These are phyloP conservation scores for Gynandropsis gynandra DNA, from an alignment of 345 rosid species.

Conservation along the genomic window DNA sequence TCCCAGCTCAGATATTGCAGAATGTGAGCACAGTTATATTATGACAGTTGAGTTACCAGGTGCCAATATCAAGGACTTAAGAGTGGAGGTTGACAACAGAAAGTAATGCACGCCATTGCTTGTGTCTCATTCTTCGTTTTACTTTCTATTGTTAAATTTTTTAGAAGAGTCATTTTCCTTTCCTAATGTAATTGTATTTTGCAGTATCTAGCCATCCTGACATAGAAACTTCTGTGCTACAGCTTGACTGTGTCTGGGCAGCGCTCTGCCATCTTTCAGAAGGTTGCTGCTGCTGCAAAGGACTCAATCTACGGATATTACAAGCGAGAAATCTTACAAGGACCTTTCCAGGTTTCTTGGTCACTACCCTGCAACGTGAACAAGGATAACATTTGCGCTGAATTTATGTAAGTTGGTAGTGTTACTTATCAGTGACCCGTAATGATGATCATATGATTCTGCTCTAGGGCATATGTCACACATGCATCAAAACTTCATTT, in stretches of 20 bases:
- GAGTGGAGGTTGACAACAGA: slow-evolving; percentile 61
- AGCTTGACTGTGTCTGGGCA: slow-evolving; percentile 56
- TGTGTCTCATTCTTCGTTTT: slow-evolving; percentile 3
- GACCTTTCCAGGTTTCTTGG: slow-evolving; percentile 61
- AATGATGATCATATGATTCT: neutral
- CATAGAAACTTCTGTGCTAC: slow-evolving; percentile 16
- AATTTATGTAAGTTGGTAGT: slow-evolving; percentile 54
- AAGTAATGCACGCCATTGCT: slow-evolving; percentile 30
- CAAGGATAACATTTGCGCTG: slow-evolving; percentile 57
- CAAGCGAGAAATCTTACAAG: slow-evolving; percentile 49
- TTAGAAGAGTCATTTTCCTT: neutral
- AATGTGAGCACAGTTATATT: slow-evolving; percentile 38
- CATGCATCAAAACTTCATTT: neutral
- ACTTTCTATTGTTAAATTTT: too few relatives aligned
- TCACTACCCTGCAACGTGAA: slow-evolving; percentile 53
- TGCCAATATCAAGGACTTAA: slow-evolving; percentile 47
- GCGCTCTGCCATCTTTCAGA: slow-evolving; percentile 32
- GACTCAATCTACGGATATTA: slow-evolving; percentile 35
- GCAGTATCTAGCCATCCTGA: neutral
- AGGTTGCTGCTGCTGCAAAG: slow-evolving; percentile 21
- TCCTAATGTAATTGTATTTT: neutral
- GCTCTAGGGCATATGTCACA: neutral
- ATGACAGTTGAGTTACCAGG: slow-evolving; percentile 70
- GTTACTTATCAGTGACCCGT: slow-evolving; percentile 7
- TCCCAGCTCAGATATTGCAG: slow-evolving; percentile 59